A percentile compares a stretch with the other conserved stretches of the same genome.
Evolutionary conservation across 2,329 filamentous ascomycete genomes (phyloP).

Genomic region (Myriosclerotinia scirpicola): DNA sequence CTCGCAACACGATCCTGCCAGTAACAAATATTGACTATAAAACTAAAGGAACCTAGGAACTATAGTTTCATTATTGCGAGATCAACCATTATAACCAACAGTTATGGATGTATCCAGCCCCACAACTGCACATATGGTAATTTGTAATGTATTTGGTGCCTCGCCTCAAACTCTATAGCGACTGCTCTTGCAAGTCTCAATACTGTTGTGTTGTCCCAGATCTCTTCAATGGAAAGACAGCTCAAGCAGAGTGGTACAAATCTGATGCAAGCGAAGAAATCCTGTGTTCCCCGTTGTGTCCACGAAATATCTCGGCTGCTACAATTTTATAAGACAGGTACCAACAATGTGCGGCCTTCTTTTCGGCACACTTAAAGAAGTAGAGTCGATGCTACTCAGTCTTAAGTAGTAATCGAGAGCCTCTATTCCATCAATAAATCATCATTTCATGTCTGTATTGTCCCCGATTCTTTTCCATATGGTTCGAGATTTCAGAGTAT

Average conservation of each 20-base stretch:
- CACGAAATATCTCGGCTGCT: no score
- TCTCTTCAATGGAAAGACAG: constrained; percentile 68
- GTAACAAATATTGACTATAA: constrained; percentile 40
- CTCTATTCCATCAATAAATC: no score
- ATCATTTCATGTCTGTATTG: no score
- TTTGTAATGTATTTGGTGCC: constrained; percentile 66
- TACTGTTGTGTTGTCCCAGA: constrained; percentile 78
- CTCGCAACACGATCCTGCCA: constrained; percentile 39
- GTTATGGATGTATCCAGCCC: constrained; percentile 48
- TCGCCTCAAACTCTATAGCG: constrained; percentile 66
- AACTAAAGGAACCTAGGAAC: constrained; percentile 28
- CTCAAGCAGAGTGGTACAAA: constrained; percentile 50
- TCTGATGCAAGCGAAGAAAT: constrained; percentile 55
- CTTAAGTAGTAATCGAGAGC: neutral
- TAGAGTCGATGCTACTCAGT: no score
- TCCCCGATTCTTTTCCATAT: no score
- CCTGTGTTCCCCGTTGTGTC: constrained; percentile 34
- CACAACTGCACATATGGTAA: constrained; percentile 57
- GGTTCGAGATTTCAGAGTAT: no score
- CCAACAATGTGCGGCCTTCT: neutral
- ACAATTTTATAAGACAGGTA: neutral
- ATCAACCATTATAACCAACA: constrained; percentile 35
- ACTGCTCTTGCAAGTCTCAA: constrained; percentile 50
- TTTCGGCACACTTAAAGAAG: no score
- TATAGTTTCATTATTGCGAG: neutral